Evolutionary conservation across 768 basidiomycete genomes (phyloP), one percentile per base, ranked within the genome.

Genomic region (Clitopilus passeckerianus): DNA sequence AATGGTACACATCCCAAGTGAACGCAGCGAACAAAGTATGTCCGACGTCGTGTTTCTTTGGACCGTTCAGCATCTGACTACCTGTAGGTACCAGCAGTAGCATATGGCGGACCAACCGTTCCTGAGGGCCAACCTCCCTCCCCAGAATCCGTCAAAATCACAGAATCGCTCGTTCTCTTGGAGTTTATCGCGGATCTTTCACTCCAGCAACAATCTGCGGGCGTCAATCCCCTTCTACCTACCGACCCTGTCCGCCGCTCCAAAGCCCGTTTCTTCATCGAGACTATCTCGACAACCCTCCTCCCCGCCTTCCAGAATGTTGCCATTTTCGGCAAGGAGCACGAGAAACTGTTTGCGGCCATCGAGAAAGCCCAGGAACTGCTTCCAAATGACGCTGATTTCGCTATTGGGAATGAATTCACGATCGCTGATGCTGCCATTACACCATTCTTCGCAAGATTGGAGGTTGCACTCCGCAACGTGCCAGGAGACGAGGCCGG

Each of bases 101-200:
- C 83, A 0, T 87, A 84, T 63, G 86, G 86, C 35, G 86, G 86
- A 1, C 84, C 86, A 4, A 72, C 75, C 12, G 80, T 81, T 22
- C 64, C 81, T 22, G 10, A 12, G 3, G 46, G 18, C 18, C 46
- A 50, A 22, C 77, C 84, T 0, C 87, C 89, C 0, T 85, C 86
- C 2, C 79, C 81, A 0, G 83, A 84, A 34, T 85, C 85, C 8
- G 64, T 71, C 54, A 89, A 88, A 67, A 65, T 89, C 64, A 76
- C 84, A 6, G 87, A 90, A 66, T 88, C 86, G 4, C 80, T 83
- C 53, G 74, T 87, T 37, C 81, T 89, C 59, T 72, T 88, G 57
- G 86, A 90, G 66, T 84, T 89, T 70, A 67, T 89, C 58, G 84
- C 84, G 6, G 87, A 88, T 67, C 71, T 87, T 57, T n/a, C 46